Evolutionary conservation across 257 asterid genomes (phyloP), one percentile per base, ranked within the genome.

Genomic region (Sherardia arvensis): DNA sequence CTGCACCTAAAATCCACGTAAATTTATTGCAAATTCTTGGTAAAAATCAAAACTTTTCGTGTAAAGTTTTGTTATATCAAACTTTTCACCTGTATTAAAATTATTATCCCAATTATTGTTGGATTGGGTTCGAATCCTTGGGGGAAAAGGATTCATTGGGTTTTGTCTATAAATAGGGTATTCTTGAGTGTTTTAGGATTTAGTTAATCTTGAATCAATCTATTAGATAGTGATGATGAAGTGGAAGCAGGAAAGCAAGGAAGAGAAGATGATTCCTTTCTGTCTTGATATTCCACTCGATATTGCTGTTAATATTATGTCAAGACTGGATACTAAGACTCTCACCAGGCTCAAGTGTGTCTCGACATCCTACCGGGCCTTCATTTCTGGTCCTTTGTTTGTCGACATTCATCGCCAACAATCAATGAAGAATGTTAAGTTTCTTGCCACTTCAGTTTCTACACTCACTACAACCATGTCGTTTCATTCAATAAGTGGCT

Each of bases 291-390:
- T 54, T 54, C 15, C 32, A 9, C n/a, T 9, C 26, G 60, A 54
- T 26, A 17, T 54, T 54, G 10, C 28, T 26, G 36, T 38, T 56
- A 38, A 56, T 26, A 54, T 54, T 56, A 38, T 56, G 22, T 14
- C 61, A 15, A 27, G 61, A 28, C 61, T 56, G 11, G 21, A 28
- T 56, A 38, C 17, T 56, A 56, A 56, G 61, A 56, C 61, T 56
- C 61, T 56, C 23, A 26, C 10, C 12, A 14, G 38, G 61, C 11
- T 56, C 7, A 56, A 56, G 61, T 56, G 38, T 12, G 60, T 54
- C 60, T 54, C 34, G 9, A 54, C 10, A 25, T 9, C 32, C 28
- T 54, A n/a, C 28, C 20, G 5, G 20, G 32, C 12, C 3, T 14
- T 54, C 26, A 54, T 26, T 54, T 54, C 60, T 54, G 60, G 12